Evolutionary conservation across 306 rosid genomes (phyloP).

Genomic region (Medicago lupulina): DNA sequence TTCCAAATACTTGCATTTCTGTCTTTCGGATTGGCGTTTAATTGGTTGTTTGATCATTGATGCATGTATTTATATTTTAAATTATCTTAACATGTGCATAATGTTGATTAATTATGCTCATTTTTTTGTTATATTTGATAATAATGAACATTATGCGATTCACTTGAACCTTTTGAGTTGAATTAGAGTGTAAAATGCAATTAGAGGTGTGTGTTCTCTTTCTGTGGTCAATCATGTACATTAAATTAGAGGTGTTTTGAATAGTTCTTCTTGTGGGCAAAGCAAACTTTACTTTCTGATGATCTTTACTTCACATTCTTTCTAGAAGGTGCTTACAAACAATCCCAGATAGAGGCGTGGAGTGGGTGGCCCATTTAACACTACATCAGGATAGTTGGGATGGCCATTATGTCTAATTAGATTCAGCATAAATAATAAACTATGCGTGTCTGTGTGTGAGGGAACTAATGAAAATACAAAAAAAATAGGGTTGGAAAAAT

Average conservation of each 20-base stretch:
- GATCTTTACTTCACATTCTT: neutral
- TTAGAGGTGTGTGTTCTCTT: slow-evolving; percentile 20
- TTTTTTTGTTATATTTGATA: neutral
- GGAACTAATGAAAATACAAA: neutral
- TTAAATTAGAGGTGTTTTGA: slow-evolving; percentile 25
- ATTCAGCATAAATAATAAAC: neutral
- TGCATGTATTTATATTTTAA: slow-evolving; percentile 10
- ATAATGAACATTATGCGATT: neutral
- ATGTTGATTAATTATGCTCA: neutral
- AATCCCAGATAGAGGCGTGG: neutral
- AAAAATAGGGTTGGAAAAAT: neutral
- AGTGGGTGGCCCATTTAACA: too few relatives aligned
- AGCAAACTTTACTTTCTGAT: neutral
- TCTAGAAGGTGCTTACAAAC: neutral
- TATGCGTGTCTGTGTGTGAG: neutral
- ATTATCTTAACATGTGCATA: neutral
- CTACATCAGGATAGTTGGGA: neutral
- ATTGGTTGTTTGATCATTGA: slow-evolving; percentile 19
- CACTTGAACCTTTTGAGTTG: neutral
- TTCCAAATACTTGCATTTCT: slow-evolving; percentile 1
- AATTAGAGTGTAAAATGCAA: neutral
- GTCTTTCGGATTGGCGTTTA: slow-evolving; percentile 4
- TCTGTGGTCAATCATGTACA: slow-evolving; percentile 25
- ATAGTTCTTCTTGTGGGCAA: slow-evolving; percentile 9
- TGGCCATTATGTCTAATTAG: neutral